Percentiles rank a stretch among this genome's conserved stretches.
These are phyloP conservation scores for Didymella exigua DNA, from an alignment of 2,329 filamentous ascomycete species.

Conservation along the genomic window DNA sequence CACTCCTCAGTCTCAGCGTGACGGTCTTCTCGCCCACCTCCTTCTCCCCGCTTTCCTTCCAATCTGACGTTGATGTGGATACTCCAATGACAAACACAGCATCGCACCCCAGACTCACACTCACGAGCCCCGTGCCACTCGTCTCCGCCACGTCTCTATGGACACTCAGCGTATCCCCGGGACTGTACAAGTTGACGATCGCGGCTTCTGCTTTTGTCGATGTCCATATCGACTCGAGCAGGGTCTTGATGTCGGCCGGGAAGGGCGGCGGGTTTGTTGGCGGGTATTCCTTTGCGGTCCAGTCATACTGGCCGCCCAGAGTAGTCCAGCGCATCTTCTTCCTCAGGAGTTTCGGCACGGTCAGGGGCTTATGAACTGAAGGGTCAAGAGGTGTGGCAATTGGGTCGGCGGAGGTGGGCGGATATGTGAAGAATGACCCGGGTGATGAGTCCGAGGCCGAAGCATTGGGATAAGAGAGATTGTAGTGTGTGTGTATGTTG, in stretches of 20 bases:
- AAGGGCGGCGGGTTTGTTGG: constrained; percentile 70
- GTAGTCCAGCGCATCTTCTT: constrained; percentile 92
- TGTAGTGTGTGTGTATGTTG: constrained; percentile 86
- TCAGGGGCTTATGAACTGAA: constrained; percentile 73
- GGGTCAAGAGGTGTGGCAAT: constrained; percentile 68
- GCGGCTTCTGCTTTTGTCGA: constrained; percentile 82
- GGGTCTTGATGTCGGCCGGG: constrained; percentile 70
- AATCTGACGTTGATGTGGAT: constrained; percentile 65
- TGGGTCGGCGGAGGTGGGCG: constrained; percentile 30
- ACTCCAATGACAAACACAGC: constrained; percentile 82
- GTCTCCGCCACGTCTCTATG: constrained; percentile 94
- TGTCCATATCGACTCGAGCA: constrained; percentile 75
- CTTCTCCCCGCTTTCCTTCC: neutral
- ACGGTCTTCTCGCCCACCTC: constrained; percentile 44
- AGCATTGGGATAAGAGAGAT: constrained; percentile 65
- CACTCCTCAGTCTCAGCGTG: constrained; percentile 66
- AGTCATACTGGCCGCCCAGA: constrained; percentile 94
- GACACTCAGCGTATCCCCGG: constrained; percentile 87
- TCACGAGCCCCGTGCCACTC: constrained; percentile 77
- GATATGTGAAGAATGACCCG: constrained; percentile 60
- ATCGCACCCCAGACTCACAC: constrained; percentile 88
- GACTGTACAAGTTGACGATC: constrained; percentile 91
- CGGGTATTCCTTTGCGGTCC: constrained; percentile 86
- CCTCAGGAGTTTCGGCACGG: constrained; percentile 71
- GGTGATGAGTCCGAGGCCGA: neutral